Evolutionary conservation across 768 basidiomycete genomes (phyloP).

Genomic region (Lentinula raphanica): DNA sequence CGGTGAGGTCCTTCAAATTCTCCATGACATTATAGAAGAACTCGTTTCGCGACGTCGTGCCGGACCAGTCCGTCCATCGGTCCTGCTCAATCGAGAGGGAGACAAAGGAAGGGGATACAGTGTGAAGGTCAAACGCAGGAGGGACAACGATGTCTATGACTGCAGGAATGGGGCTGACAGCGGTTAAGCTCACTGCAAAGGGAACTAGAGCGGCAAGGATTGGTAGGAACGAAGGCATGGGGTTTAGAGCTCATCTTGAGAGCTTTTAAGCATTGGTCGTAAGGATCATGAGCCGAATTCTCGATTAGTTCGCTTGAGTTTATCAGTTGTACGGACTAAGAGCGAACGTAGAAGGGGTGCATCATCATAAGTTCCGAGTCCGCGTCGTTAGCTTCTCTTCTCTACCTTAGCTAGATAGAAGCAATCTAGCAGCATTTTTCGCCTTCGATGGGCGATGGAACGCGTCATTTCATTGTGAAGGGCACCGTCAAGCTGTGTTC

Average conservation of each 20-base stretch:
- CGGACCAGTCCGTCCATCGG: slow-evolving; percentile 43
- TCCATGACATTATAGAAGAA: slow-evolving; percentile 36
- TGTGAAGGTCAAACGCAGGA: background rate
- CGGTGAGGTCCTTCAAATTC: slow-evolving; percentile 34
- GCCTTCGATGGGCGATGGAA: no score
- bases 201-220: background rate
- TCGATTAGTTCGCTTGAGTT: background rate
- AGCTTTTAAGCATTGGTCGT: background rate
- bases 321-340: background rate
- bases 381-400: background rate
- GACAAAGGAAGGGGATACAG: slow-evolving; percentile 25
- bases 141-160: background rate
- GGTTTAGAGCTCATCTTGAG: background rate
- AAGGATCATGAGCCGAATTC: background rate
- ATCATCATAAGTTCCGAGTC: background rate
- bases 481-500: no score
- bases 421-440: background rate
- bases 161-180: background rate
- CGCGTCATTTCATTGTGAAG: no score
- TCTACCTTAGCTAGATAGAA: background rate
- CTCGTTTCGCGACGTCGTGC: slow-evolving; percentile 27
- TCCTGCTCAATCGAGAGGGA: slow-evolving; percentile 47
- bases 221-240: background rate
- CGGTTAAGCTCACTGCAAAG: background rate
- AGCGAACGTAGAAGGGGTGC: background rate